Evolutionary conservation across 2,329 filamentous ascomycete species (phyloP).

Genomic region (Grosmannia clavigera): DNA sequence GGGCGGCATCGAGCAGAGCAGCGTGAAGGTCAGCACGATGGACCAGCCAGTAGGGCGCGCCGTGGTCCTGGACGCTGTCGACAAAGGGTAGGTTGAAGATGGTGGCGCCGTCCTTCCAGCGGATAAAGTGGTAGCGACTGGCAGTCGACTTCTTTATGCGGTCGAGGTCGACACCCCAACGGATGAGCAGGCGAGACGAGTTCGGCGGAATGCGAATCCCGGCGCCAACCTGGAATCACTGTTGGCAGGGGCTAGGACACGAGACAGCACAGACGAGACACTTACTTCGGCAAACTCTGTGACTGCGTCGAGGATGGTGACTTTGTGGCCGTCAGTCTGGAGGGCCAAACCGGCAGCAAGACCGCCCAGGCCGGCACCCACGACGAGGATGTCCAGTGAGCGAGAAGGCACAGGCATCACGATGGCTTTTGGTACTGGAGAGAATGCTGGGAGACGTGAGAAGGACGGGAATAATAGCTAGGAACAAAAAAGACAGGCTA

Average conservation of each 20-base stretch:
- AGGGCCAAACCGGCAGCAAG: slow-evolving; percentile 6
- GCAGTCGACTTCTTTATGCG: not conserved
- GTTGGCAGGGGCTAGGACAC: not conserved
- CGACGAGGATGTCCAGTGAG: slow-evolving; percentile 7
- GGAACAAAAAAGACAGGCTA: too few relatives aligned
- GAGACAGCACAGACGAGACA: not conserved
- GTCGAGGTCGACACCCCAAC: slow-evolving; percentile 14
- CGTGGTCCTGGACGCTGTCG: slow-evolving; percentile 14
- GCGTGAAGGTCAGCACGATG: slow-evolving; percentile 23
- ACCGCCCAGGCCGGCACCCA: slow-evolving; percentile 12
- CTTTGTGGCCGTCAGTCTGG: slow-evolving; percentile 8
- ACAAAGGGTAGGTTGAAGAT: slow-evolving; percentile 10
- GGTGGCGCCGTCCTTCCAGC: slow-evolving; percentile 2
- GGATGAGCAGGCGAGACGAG: slow-evolving; percentile 16
- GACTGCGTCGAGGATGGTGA: slow-evolving; percentile 9
- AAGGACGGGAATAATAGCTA: too few relatives aligned
- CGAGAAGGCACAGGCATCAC: not conserved
- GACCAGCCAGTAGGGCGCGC: slow-evolving; percentile 21
- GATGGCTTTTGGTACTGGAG: too few relatives aligned
- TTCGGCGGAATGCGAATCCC: slow-evolving; percentile 20
- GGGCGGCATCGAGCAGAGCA: slow-evolving; percentile 16
- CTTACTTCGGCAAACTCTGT: slow-evolving; percentile 9
- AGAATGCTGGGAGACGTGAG: too few relatives aligned
- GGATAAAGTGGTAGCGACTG: slow-evolving; percentile 3
- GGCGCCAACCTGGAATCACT: not conserved